Evolutionary conservation across 768 basidiomycete species (phyloP).

Genomic region (Multifurca ochricompacta): DNA sequence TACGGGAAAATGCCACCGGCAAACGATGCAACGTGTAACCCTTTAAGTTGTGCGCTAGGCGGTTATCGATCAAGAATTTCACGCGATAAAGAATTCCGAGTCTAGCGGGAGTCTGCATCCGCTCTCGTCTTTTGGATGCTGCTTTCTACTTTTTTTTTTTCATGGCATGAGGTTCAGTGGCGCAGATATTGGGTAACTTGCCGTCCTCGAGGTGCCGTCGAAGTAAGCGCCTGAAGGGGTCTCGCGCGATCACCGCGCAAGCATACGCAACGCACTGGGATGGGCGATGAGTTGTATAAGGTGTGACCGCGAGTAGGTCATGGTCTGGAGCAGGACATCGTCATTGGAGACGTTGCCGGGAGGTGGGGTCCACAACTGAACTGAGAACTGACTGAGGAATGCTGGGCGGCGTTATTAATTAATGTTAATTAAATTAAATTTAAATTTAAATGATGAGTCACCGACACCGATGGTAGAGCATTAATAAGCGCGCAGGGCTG

Average conservation of each 20-base stretch:
- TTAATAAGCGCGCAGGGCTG: conserved; percentile 18
- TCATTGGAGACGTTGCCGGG: not conserved
- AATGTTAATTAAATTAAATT: not conserved
- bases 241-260: not conserved
- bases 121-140: not conserved
- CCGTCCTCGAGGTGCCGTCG: conserved; percentile 9
- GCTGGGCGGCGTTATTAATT: not conserved
- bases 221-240: not conserved
- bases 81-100: not conserved
- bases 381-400: not conserved
- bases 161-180: conserved; percentile 4
- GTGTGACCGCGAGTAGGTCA: not conserved
- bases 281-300: too few relatives aligned
- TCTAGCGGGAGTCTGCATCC: not conserved
- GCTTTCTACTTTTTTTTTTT: not conserved
- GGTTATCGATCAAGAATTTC: conserved; percentile 16
- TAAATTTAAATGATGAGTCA: too few relatives aligned
- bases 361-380: not conserved
- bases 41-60: conserved; percentile 11
- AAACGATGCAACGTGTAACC: conserved; percentile 9
- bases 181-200: conserved; percentile 5
- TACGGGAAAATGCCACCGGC: not conserved
- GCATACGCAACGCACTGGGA: not conserved
- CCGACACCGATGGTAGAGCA: not conserved
- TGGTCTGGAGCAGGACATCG: not conserved